phyloP scores from a whole-genome alignment of 169 alveolate species.

The Plasmodium adleri region DNA sequence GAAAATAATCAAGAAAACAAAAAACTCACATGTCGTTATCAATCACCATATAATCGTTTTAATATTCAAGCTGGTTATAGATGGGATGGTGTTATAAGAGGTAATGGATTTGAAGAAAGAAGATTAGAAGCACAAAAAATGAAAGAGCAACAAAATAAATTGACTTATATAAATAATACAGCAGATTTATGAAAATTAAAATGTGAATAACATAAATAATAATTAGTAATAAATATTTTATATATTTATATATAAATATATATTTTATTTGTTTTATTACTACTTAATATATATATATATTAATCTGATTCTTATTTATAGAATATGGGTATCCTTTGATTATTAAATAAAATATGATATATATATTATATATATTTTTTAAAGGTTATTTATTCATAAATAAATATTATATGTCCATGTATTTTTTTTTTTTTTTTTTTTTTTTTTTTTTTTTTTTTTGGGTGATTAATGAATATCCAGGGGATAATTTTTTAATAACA shows the following conservation, averaged over 20 bases:
- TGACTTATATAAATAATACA: slow-evolving; percentile 31
- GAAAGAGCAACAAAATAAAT: slow-evolving; percentile 16
- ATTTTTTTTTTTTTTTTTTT: too few relatives aligned
- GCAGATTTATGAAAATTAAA: slow-evolving; percentile 27
- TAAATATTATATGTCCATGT: too few relatives aligned
- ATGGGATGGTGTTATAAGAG: slow-evolving; percentile 97
- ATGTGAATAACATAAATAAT: background rate
- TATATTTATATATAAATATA: background rate
- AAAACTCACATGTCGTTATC: slow-evolving; percentile 90
- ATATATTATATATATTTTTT: too few relatives aligned
- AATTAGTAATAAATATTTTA: background rate
- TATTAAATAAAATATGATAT: too few relatives aligned
- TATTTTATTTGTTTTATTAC: background rate
- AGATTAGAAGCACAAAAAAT: slow-evolving; percentile 78
- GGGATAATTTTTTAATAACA: too few relatives aligned
- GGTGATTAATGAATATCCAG: too few relatives aligned
- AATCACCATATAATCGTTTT: slow-evolving; percentile 91
- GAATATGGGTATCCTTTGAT: too few relatives aligned
- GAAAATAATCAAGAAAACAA: slow-evolving; percentile 32
- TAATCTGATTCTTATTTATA: background rate
- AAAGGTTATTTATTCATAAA: too few relatives aligned
- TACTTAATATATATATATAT: background rate
- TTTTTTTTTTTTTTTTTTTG: too few relatives aligned
- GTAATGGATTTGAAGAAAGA: slow-evolving; percentile 94
- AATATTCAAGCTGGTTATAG: slow-evolving; percentile 94